A percentile compares a stretch with the other conserved stretches of the same genome.
Conservation (phyloP, 257 asterid genomes). For the Solanum gracilifrons region DNA sequence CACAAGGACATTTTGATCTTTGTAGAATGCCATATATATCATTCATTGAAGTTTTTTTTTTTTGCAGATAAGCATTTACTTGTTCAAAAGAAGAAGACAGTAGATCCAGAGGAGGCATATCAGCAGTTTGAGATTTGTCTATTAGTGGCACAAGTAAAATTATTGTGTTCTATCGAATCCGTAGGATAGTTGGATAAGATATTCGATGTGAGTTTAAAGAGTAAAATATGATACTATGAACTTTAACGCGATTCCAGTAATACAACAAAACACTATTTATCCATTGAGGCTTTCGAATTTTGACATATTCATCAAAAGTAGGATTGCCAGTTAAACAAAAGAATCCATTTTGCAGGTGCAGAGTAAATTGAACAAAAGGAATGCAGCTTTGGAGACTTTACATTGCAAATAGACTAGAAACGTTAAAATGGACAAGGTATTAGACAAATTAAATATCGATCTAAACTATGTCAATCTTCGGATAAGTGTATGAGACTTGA, state of each 20-base stretch:
- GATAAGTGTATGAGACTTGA: neutral
- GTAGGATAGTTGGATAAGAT: no score
- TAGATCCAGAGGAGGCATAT: no score
- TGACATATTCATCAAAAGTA: neutral
- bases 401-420: neutral
- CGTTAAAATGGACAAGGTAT: neutral
- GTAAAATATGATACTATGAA: no score
- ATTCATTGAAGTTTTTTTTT: neutral
- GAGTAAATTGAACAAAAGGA: neutral
- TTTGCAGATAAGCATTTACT: neutral
- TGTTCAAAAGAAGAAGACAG: neutral
- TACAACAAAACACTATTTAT: no score
- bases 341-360: neutral
- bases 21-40: neutral
- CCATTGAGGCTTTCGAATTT: no score
- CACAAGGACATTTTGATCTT: neutral
- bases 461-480: neutral
- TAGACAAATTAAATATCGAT: neutral
- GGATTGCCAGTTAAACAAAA: neutral
- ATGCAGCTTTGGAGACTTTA: neutral
- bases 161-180: no score
- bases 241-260: no score
- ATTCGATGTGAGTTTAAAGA: no score
- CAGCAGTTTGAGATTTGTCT: no score
- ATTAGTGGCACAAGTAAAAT: no score